These are phyloP conservation scores for Fusarium brachygibbosum DNA, from an alignment of 2,329 filamentous ascomycete species.

Conservation along the genomic window DNA sequence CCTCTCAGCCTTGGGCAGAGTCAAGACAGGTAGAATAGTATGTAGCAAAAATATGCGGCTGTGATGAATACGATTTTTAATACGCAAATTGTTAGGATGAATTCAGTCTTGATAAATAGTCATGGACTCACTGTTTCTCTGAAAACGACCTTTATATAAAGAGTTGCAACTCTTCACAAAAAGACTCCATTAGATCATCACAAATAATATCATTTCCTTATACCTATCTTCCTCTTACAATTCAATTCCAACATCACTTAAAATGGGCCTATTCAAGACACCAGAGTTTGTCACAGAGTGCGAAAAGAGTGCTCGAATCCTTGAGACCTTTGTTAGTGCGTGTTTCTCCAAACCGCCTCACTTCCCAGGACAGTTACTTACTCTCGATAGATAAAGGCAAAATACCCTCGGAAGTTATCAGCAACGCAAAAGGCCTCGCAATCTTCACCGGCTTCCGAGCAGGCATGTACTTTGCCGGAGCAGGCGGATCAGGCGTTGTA, in stretches of 20 bases:
- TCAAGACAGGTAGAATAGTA: background rate
- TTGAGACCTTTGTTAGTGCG: slow-evolving; percentile 12
- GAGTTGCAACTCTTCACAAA: accelerated
- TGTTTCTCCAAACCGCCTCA: accelerated
- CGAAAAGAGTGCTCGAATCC: slow-evolving; percentile 13
- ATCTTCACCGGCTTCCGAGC: slow-evolving; percentile 24
- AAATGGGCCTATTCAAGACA: slow-evolving; percentile 12
- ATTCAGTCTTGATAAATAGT: too few relatives aligned
- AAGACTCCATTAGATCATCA: background rate
- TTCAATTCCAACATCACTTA: background rate
- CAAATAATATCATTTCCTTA: too few relatives aligned
- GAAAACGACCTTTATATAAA: background rate
- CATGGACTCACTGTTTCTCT: background rate
- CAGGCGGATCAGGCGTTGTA: slow-evolving; percentile 14
- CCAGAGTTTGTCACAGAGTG: slow-evolving; percentile 7
- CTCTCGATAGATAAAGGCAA: slow-evolving; percentile 1
- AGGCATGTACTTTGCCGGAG: slow-evolving; percentile 23
- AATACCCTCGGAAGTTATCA: background rate
- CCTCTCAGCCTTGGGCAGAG: background rate
- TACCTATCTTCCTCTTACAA: background rate
- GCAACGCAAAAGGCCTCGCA: slow-evolving; percentile 12
- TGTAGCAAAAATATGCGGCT: background rate
- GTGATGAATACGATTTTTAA: accelerated
- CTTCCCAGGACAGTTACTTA: background rate
- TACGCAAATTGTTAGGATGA: background rate